phyloP scores from a whole-genome alignment of 2,329 filamentous ascomycete genomes.

The Seiridium cupressi region DNA sequence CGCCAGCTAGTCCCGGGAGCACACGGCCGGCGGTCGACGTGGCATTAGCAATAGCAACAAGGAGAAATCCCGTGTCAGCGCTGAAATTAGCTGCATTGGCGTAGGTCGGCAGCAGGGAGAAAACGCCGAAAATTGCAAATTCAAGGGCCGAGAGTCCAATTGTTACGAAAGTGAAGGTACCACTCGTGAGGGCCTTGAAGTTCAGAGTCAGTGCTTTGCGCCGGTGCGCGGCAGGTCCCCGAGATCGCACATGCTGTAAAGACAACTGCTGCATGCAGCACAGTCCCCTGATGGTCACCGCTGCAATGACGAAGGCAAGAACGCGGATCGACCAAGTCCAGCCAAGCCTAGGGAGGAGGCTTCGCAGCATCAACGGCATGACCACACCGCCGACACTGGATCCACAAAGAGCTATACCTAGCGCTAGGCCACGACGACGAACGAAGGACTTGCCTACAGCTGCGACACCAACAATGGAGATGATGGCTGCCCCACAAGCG shows the following conservation, averaged over 20 bases:
- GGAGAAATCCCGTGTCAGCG: constrained; percentile 26
- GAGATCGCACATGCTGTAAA: constrained; percentile 24
- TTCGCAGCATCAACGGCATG: constrained; percentile 31
- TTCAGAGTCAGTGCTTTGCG: constrained; percentile 31
- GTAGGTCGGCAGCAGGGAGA: constrained; percentile 45
- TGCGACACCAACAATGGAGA: constrained; percentile 32
- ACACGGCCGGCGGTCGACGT: constrained; percentile 64
- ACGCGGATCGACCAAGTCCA: constrained; percentile 33
- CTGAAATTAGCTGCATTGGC: constrained; percentile 21
- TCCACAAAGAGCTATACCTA: constrained; percentile 21
- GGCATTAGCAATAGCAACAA: constrained; percentile 67
- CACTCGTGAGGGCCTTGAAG: constrained; percentile 37
- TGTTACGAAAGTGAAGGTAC: constrained; percentile 38
- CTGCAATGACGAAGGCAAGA: constrained; percentile 28
- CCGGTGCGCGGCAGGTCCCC: constrained; percentile 36
- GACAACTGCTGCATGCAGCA: constrained; percentile 26
- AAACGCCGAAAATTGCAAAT: constrained; percentile 46
- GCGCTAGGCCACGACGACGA: constrained; percentile 20
- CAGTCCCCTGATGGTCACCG: constrained; percentile 21
- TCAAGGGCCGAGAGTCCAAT: constrained; percentile 44
- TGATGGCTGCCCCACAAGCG: constrained; percentile 37
- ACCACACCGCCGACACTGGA: constrained; percentile 26
- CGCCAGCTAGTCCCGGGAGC: constrained; percentile 64
- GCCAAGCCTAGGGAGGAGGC: constrained; percentile 25
- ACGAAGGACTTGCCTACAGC: constrained; percentile 28